Evolutionary conservation across 495 filamentous ascomycete genomes (phyloP), one percentile per base, ranked within the genome.

Genomic region (Amphirosellinia nigrospora): DNA sequence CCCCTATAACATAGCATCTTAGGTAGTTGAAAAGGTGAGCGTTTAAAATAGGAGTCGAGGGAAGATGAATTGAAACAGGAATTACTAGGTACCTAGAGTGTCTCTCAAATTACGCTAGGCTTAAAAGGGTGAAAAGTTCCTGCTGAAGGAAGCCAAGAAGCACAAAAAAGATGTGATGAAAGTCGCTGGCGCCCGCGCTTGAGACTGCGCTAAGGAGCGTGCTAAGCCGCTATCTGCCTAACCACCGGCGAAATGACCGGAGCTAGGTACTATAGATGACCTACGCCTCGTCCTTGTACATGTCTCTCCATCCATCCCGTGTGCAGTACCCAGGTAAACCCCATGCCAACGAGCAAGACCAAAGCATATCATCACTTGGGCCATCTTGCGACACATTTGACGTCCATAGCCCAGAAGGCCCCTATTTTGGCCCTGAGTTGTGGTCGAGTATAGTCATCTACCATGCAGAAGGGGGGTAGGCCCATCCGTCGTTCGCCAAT

Each of bases 181-280:
- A 60, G 56, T 60, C 15, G 28, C 56, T 60, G 30, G n/a, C 63
- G 32, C 63, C 63, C 63, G 63, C 63, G 63, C 63, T 52, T 65
- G 63, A 26, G 41, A 26, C 32, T 48, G 63, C 61, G 61, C 61
- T 64, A 64, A 50, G 28, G 26, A 19, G 43, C n/a, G n/a, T 46
- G 63, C 63, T 65, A 65, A 30, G 30, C 46, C 36, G 36, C 56
- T 23, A 26, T 36, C 15, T n/a, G 13, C 55, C 55, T 58, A 61
- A 28, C 36, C 58, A 26, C 34, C 58, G 10, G 58, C 58, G 28
- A 36, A 58, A 58, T 61, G 11, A 21, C 58, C 32, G 36, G n/a
- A n/a, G 34, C 36, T 60, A 60, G 16, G 53, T 60, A 60, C 56
- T 34, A 21, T 41, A 39, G 21, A 11, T 26, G 26, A 53, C 48